Base-by-base conservation (phyloP, 768 basidiomycete genomes). In the Russula dissimulans region DNA sequence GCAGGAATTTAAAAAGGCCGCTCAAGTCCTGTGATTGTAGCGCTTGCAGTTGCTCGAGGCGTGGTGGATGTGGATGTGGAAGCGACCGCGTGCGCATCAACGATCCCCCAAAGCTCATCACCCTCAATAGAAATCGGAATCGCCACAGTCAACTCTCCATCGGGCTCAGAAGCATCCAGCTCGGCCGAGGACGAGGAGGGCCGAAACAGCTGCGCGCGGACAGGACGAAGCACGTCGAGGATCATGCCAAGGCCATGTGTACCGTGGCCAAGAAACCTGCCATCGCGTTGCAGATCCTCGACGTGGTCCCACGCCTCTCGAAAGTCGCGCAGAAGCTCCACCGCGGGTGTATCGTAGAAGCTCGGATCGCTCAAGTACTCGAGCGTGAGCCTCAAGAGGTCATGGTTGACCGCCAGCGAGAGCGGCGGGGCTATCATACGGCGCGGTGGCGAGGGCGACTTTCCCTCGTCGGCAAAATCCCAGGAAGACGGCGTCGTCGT, bases 311-410 rank as follows among this genome's bases (percentile, higher is more conserved):
- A 22, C n/a, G 43, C 54, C 26, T 54, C 42, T 26, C 14, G 17
- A 11, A 36, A 38, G n/a, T 36, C 34, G n/a, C 22, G 26, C 6
- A 44, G 18, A 9, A 55, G 42, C 18, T 55, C 53, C 43, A 31
- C 26, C 14, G 51, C 42, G n/a, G 43, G 34, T 8, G 18, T 38
- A 46, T 56, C 54, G 15, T 52, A 52, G 22, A 46, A 31, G 50
- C 57, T 38, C 11, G 45, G 45, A n/a, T 52, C 42, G 42, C 57
- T 51, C 49, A n/a, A 34, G 32, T 58, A 51, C 42, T 58, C 41
- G 34, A 29, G 48, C 34, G 50, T 51, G 32, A 55, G 54, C 32
- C 31, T 14, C 53, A 44, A 11, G 5, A 43, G 31, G 18, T 36
- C 48, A n/a, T 47, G 39, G 6, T 49, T 49, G 29, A 15, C 48